Evolutionary conservation across 2,329 filamentous ascomycete species (phyloP), one percentile per base, ranked within the genome.

Genomic region (Beauveria australis): DNA sequence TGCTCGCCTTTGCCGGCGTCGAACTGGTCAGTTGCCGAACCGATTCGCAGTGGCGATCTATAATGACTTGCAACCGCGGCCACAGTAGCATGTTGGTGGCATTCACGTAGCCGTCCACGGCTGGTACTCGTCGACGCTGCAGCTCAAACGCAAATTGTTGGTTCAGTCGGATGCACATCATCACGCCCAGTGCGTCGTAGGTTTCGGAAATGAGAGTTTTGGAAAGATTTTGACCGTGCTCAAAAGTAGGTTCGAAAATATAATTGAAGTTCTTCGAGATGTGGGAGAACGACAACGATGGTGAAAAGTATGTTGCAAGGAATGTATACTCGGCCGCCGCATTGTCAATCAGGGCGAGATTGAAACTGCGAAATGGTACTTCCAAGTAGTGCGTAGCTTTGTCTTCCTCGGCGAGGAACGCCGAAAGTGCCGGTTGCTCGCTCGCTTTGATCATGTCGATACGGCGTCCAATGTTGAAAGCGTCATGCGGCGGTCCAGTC

Each of bases 251-350:
- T 63, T 93, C 89, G 69, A 97, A 97, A 59, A 97, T 91, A 67
- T 92, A 89, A 63, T 85, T 81, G 70, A 97, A 96, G 67, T 90
- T 91, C 53, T 88, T 87, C 24, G 90, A 91, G 53, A 97, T 89
- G 59, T 87, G 81, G 18, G 91, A 81, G 68, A 89, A 90, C 9
- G 87, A 88, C 37, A 91, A 79, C 12, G 89, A 81, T 0, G 91
- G 87, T 8, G 88, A 84, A 77, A 99, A 97, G 77, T 97, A 96
- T 18, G 89, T 83, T 0, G 90, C 89, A 60, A 97, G 81, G 71
- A 99, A 97, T 3, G 90, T 92, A 74, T 97, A 99, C 73, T 99
- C 95, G 40, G 92, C 89, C 2, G 89, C 92, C 1, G 92, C 89
- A 67, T 99, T 99, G 74, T 99, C 94, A 64, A 97, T 82, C 22